Percentiles rank a stretch among this genome's conserved stretches.
Conservation (phyloP, 257 asterid species). For the Solanum pennellii region DNA sequence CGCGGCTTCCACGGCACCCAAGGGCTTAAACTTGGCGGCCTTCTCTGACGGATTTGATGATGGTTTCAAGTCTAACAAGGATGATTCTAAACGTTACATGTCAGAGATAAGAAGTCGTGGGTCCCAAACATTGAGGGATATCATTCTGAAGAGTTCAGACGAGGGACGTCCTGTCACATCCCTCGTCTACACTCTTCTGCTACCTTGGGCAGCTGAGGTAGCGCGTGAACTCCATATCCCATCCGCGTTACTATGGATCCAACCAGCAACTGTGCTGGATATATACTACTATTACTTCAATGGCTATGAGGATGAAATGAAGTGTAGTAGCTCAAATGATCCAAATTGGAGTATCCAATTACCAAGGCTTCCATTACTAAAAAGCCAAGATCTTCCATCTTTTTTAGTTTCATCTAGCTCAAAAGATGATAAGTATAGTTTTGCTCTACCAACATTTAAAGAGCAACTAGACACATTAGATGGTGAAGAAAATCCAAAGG, state of each 20-base stretch:
- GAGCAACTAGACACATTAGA: constrained; percentile 15
- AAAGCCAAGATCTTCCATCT: constrained; percentile 18
- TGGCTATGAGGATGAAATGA: constrained; percentile 14
- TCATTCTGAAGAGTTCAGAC: not conserved
- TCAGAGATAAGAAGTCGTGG: constrained; percentile 7
- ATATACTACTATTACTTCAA: constrained; percentile 19
- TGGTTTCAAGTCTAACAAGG: not conserved
- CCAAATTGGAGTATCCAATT: constrained; percentile 13
- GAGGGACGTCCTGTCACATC: constrained; percentile 9
- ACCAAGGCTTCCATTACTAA: constrained; percentile 17
- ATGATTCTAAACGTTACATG: constrained; percentile 5
- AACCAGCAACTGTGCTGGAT: constrained; percentile 22
- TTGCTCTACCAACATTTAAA: not conserved
- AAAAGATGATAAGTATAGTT: not conserved
- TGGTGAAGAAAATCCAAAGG: not conserved
- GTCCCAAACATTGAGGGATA: not conserved
- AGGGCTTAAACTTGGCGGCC: constrained; percentile 3
- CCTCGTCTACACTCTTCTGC: constrained; percentile 12
- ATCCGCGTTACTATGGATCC: constrained; percentile 23
- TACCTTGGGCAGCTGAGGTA: constrained; percentile 22
- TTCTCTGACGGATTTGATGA: constrained; percentile 17
- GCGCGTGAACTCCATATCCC: constrained; percentile 28
- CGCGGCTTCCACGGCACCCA: not conserved
- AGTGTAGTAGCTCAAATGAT: not conserved
- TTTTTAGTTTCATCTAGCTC: constrained; percentile 14